Conservation (phyloP, 805 yeast genomes). For the Wickerhamiella vanderwaltii region DNA sequence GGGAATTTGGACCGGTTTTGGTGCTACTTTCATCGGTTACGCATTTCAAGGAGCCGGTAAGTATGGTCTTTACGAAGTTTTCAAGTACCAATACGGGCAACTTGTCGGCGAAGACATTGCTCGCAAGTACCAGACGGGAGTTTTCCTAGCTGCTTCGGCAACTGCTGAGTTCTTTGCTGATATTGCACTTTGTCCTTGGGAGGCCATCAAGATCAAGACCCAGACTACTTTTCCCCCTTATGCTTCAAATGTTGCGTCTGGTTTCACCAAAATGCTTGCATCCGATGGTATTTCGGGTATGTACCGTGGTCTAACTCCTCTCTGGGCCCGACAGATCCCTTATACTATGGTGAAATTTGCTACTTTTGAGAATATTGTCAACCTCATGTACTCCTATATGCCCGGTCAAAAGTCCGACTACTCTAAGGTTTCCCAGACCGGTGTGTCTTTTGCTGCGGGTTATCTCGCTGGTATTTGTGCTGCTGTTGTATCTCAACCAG, state of each 20-base stretch:
- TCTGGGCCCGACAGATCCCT: constrained; percentile 82
- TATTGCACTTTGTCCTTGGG: constrained; percentile 67
- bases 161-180: constrained; percentile 80
- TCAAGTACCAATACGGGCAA: constrained; percentile 54
- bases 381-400: constrained; percentile 48
- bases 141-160: constrained; percentile 65
- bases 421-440: constrained; percentile 57
- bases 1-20: constrained; percentile 61
- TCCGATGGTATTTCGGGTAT: constrained; percentile 47
- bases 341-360: constrained; percentile 85
- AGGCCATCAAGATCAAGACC: constrained; percentile 72
- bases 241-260: constrained; percentile 46
- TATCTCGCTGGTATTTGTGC: constrained; percentile 82
- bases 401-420: constrained; percentile 54
- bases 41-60: constrained; percentile 82
- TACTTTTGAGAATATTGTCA: constrained; percentile 70
- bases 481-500: constrained; percentile 81
- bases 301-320: constrained; percentile 67
- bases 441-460: constrained; percentile 75
- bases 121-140: constrained; percentile 44
- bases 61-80: constrained; percentile 73
- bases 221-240: constrained; percentile 77
- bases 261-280: constrained; percentile 44
- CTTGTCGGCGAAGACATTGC: constrained; percentile 43
- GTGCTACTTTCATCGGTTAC: constrained; percentile 75